Percentiles rank a stretch among this genome's conserved stretches.
Conservation (phyloP, 306 rosid species). For the Begonia peltatifolia region DNA sequence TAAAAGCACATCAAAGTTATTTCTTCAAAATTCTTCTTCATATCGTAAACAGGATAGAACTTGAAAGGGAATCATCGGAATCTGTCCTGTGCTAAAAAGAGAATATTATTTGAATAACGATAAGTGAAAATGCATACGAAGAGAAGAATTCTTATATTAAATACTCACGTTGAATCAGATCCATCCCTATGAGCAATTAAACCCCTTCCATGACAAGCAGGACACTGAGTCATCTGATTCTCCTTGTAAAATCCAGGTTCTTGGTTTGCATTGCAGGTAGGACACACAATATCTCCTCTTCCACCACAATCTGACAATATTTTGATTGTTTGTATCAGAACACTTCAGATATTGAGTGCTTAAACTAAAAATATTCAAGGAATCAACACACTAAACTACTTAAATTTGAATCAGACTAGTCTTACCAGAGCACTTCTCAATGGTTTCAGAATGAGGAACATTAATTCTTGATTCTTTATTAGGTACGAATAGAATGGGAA, state of each 20-base stretch:
- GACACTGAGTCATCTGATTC: conserved; percentile 64
- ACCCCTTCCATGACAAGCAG: conserved; percentile 84
- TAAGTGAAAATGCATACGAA: background rate
- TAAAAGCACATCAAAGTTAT: too few species aligned
- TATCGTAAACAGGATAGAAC: too few species aligned
- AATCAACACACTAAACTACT: background rate
- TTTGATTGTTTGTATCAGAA: conserved; percentile 8
- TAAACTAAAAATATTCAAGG: background rate
- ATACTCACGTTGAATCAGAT: conserved; percentile 70
- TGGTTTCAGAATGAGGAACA: conserved; percentile 71
- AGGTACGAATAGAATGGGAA: conserved; percentile 66
- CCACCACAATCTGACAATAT: conserved; percentile 62
- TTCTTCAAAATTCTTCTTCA: too few species aligned
- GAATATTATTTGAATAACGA: background rate
- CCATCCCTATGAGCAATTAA: conserved; percentile 94
- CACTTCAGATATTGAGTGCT: background rate
- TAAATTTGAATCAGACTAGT: conserved; percentile 4
- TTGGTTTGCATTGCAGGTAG: conserved; percentile 50
- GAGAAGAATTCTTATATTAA: conserved; percentile 1
- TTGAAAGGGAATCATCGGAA: too few species aligned
- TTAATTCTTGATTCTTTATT: conserved; percentile 44
- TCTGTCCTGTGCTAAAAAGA: background rate
- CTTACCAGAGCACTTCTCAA: conserved; percentile 74
- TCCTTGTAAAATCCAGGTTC: conserved; percentile 74
- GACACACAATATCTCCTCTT: conserved; percentile 48